These are phyloP conservation scores for Clavispora vitiphila DNA, from an alignment of 805 yeast genomes.

Conservation along the genomic window DNA sequence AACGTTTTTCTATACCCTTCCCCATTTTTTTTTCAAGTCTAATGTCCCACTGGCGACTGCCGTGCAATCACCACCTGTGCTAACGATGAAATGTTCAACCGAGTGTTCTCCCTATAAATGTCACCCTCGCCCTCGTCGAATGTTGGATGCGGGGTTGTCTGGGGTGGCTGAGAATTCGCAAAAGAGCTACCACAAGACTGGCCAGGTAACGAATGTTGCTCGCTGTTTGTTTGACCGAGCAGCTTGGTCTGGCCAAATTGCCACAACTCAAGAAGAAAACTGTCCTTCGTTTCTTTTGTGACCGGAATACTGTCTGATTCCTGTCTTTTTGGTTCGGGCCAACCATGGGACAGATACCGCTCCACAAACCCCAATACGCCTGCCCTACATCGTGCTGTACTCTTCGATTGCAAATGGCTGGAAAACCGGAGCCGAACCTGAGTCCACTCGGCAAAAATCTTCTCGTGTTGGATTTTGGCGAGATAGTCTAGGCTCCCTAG, in stretches of 20 bases:
- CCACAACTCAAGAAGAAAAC: conserved; percentile 5
- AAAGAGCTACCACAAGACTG: background rate
- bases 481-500: conserved; percentile 15
- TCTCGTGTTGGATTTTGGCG: conserved; percentile 34
- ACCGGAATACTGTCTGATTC: background rate
- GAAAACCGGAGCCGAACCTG: conserved; percentile 32
- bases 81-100: conserved; percentile 1
- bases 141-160: background rate
- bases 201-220: background rate
- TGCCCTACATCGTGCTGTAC: conserved; percentile 4
- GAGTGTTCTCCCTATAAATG: background rate
- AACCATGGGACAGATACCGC: background rate
- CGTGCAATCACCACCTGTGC: conserved; percentile 2
- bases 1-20: background rate
- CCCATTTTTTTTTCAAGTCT: too few relatives aligned
- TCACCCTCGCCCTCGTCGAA: conserved; percentile 1
- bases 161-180: background rate
- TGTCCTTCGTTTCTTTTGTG: conserved; percentile 2
- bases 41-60: background rate
- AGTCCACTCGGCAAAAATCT: conserved; percentile 31
- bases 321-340: background rate
- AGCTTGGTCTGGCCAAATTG: background rate
- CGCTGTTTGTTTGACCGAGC: background rate
- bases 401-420: conserved; percentile 6
- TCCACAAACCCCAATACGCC: conserved; percentile 7